phyloP scores from a whole-genome alignment of 495 filamentous ascomycete species.

The Antarctomyces pellizariae region DNA sequence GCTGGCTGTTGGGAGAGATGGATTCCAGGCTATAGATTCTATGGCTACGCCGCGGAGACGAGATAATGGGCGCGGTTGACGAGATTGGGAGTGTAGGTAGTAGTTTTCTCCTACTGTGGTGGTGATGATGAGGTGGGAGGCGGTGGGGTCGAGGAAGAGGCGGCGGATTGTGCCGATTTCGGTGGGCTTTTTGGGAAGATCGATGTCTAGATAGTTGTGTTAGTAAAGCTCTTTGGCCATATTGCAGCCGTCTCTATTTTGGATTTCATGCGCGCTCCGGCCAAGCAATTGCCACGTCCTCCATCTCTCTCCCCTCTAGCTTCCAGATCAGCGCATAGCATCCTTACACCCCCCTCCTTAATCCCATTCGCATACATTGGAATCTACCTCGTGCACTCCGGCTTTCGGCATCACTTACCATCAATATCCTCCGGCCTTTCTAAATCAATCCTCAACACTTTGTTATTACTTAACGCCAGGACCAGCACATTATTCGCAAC shows the following conservation, averaged over 20 bases:
- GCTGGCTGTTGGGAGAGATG: conserved; percentile 82
- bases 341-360: too few relatives aligned
- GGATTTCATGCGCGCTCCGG: too few relatives aligned
- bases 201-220: conserved; percentile 48
- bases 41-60: conserved; percentile 68
- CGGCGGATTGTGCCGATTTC: conserved; percentile 79
- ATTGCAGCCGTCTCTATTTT: too few relatives aligned
- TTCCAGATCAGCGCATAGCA: background rate
- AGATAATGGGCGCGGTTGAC: conserved; percentile 59
- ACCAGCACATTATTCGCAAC: conserved; percentile 94
- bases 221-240: conserved; percentile 3
- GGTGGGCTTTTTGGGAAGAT: conserved; percentile 78
- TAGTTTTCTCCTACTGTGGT: conserved; percentile 88
- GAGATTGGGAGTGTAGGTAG: conserved; percentile 88
- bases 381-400: too few relatives aligned
- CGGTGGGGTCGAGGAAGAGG: conserved; percentile 92
- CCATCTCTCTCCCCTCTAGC: background rate
- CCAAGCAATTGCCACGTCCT: background rate
- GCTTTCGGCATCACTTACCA: too few relatives aligned
- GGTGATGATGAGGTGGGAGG: conserved; percentile 78
- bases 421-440: conserved; percentile 89
- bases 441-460: conserved; percentile 82
- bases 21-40: conserved; percentile 86
- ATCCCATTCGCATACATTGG: too few relatives aligned
- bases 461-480: conserved; percentile 65